phyloP scores from a whole-genome alignment of 176 grass and related monocot genomes.

The Aegilops speltoides region DNA sequence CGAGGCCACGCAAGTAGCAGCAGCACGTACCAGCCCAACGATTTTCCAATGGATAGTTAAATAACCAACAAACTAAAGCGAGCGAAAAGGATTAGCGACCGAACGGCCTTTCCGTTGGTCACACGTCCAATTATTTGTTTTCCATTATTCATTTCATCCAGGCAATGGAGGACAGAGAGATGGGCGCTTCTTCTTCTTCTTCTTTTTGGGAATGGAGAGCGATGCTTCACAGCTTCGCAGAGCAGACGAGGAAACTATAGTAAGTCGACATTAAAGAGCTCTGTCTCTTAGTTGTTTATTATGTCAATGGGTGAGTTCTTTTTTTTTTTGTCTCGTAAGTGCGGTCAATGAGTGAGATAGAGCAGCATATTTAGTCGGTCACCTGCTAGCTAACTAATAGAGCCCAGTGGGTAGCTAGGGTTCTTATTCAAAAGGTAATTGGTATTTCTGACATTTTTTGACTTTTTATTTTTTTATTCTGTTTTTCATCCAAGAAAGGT shows the following conservation, averaged over 20 bases:
- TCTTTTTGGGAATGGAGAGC: background rate
- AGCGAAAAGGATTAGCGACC: slow-evolving; percentile 30
- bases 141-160: background rate
- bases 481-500: too few species aligned
- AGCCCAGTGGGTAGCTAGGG: background rate
- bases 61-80: slow-evolving; percentile 31
- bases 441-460: background rate
- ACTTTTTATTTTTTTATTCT: too few species aligned
- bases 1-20: background rate
- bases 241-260: background rate
- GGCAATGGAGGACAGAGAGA: background rate
- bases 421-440: background rate
- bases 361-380: slow-evolving; percentile 3
- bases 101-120: slow-evolving; percentile 26
- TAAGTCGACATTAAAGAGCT: background rate
- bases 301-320: background rate
- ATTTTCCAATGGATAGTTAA: slow-evolving; percentile 14
- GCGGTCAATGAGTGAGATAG: background rate
- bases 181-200: background rate
- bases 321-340: background rate
- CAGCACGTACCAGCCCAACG: slow-evolving; percentile 4
- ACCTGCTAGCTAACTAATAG: slow-evolving; percentile 5
- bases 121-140: background rate
- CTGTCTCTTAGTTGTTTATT: background rate
- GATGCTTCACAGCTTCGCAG: background rate